Evolutionary conservation across 257 asterid species (phyloP), one percentile per base, ranked within the genome.

Genomic region (Thymus mandschuricus): DNA sequence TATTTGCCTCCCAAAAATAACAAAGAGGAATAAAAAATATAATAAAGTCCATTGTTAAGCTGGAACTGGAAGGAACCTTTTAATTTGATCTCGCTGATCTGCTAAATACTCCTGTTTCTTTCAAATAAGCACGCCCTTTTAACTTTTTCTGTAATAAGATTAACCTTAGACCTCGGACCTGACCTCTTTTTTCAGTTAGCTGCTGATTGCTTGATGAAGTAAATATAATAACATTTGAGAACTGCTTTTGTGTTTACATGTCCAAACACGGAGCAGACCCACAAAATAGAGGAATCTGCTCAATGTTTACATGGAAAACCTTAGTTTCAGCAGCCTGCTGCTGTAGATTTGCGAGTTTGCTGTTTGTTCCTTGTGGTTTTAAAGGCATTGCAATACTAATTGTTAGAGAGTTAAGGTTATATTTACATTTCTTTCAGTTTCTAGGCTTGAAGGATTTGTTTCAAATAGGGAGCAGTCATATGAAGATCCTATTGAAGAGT

Each of bases 401-500:
- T 28, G 49, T 60, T 61, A 43, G 75, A 40, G 70, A 73, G 52
- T 75, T 79, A 70, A 60, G 74, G 79, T 71, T 66, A 66, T 76
- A 65, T 76, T 49, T 43, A n/a, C 52, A 59, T 81, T 66, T 73
- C 51, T 84, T 83, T 76, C 99, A 95, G 99, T 95, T 87, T 95
- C 99, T 83, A 95, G 98, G 86, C 98, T 95, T 68, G 99, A 95
- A 89, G 99, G 99, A 73, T 95, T 95, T 87, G 97, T 95, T 78
- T 95, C 99, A 69, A 95, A 95, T 84, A 83, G 98, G 83, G 99
- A 95, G 88, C 99, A 92, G 84, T 85, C 86, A 73, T 95, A 95
- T 81, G 99, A 95, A 86, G 99, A 95, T 86, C 99, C 99, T 44
- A 95, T 95, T 78, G 99, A 95, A 79, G 99, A 95, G 99, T 95